These are phyloP conservation scores for Symbiodinium pilosum DNA, from an alignment of 73 alveolate species.

Conservation along the genomic window DNA sequence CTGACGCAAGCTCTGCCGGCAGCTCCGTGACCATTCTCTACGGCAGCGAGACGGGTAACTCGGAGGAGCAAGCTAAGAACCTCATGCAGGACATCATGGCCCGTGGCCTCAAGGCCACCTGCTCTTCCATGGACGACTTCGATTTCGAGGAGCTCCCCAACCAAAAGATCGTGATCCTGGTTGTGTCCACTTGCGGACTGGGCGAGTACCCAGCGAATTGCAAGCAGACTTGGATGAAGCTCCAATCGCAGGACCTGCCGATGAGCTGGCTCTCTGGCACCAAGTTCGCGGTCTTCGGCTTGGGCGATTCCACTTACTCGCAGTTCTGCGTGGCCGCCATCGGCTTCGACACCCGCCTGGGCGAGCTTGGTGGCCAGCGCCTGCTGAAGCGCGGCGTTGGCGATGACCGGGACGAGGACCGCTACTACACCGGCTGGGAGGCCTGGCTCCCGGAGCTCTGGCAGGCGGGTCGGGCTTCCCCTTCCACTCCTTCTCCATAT, in stretches of 20 bases:
- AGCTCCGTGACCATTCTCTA: conserved; percentile 34
- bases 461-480: neutral
- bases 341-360: conserved; percentile 82
- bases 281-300: conserved; percentile 50
- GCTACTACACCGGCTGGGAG: conserved; percentile 93
- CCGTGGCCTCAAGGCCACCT: conserved; percentile 52
- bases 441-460: conserved; percentile 24
- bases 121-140: conserved; percentile 36
- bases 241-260: conserved; percentile 74
- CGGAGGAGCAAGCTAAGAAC: conserved; percentile 79
- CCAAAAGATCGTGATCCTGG: conserved; percentile 67
- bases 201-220: conserved; percentile 79
- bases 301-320: conserved; percentile 77
- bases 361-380: conserved; percentile 93
- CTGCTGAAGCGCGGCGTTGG: conserved; percentile 91
- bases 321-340: conserved; percentile 92
- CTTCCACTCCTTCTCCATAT: neutral
- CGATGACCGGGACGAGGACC: conserved; percentile 89
- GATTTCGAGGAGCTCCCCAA: conserved; percentile 75
- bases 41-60: conserved; percentile 82
- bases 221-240: conserved; percentile 85
- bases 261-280: conserved; percentile 49
- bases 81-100: conserved; percentile 63
- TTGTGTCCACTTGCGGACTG: conserved; percentile 65
- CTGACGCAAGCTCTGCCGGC: conserved; percentile 28